Percentiles rank a stretch among this genome's conserved stretches.
Conservation (phyloP, 1,139 yeast species). For the Taphrina pruni region DNA sequence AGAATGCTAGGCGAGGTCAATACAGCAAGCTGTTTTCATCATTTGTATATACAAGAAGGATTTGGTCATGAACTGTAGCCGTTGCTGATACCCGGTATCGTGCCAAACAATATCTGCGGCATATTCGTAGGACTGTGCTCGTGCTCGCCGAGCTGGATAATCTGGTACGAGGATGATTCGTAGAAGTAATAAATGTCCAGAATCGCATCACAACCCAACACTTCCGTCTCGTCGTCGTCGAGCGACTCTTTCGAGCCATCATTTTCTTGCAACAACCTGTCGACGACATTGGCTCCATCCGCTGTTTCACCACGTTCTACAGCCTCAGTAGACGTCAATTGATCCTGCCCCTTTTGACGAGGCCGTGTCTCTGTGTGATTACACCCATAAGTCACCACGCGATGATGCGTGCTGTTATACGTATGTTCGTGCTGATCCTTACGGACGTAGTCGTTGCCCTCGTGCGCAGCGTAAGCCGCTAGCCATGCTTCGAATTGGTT, state of each 20-base stretch:
- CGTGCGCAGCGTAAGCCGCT: slow-evolving; percentile 32
- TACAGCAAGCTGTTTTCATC: not conserved
- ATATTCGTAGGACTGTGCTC: slow-evolving; percentile 27
- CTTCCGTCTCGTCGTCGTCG: slow-evolving; percentile 9
- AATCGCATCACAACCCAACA: slow-evolving; percentile 28
- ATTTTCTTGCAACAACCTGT: not conserved
- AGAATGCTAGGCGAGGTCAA: not conserved
- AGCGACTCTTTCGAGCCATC: not conserved
- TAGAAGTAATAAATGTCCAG: slow-evolving; percentile 39
- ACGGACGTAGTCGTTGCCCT: slow-evolving; percentile 36
- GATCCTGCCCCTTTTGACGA: not conserved
- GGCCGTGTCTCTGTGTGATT: slow-evolving; percentile 15
- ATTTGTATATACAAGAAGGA: not conserved
- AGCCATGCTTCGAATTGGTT: slow-evolving; percentile 35
- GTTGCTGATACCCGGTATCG: slow-evolving; percentile 17
- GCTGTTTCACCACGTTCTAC: not conserved
- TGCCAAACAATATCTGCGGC: slow-evolving; percentile 21
- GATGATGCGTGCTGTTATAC: slow-evolving; percentile 38
- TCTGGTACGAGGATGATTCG: slow-evolving; percentile 26
- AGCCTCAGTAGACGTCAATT: not conserved
- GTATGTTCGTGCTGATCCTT: slow-evolving; percentile 37
- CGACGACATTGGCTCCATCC: slow-evolving; percentile 9
- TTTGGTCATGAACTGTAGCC: slow-evolving; percentile 1
- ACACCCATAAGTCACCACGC: slow-evolving; percentile 39
- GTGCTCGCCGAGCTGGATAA: slow-evolving; percentile 33